Conservation (phyloP, 1,139 yeast genomes). For the Magnusiomyces ingens region DNA sequence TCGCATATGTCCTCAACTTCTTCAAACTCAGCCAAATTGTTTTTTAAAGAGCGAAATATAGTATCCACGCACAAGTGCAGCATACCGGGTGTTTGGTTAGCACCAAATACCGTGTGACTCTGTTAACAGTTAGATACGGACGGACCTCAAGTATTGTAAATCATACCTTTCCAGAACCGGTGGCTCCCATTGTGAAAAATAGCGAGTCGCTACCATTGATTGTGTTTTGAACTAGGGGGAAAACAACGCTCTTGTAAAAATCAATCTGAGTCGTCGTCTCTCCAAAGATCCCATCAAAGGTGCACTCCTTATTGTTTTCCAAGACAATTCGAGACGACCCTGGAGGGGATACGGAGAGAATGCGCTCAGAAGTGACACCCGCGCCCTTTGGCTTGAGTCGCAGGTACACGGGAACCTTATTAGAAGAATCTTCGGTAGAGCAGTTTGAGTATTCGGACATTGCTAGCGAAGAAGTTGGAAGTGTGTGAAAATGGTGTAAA, state of each 20-base stretch:
- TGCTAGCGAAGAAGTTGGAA: background rate
- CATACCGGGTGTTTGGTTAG: slow-evolving; percentile 30
- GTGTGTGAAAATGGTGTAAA: no score
- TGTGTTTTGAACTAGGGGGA: slow-evolving; percentile 29
- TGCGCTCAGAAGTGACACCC: slow-evolving; percentile 16
- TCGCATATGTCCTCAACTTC: slow-evolving; percentile 28
- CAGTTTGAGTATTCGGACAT: background rate
- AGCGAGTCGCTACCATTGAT: slow-evolving; percentile 37
- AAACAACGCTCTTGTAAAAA: slow-evolving; percentile 30
- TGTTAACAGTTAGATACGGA: background rate
- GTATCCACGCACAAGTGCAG: slow-evolving; percentile 34
- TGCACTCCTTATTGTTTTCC: slow-evolving; percentile 11
- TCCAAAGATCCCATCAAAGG: slow-evolving; percentile 32
- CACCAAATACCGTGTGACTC: slow-evolving; percentile 28
- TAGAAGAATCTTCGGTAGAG: slow-evolving; percentile 3
- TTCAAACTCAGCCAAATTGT: slow-evolving; percentile 34
- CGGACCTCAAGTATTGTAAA: background rate
- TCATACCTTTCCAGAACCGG: slow-evolving; percentile 41
- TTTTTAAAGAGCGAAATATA: slow-evolving; percentile 28
- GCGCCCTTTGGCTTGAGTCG: slow-evolving; percentile 32
- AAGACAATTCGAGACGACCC: slow-evolving; percentile 11
- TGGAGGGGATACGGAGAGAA: slow-evolving; percentile 18
- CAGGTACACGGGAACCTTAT: slow-evolving; percentile 32
- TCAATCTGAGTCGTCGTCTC: slow-evolving; percentile 30
- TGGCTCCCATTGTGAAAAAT: slow-evolving; percentile 45